phyloP scores from a whole-genome alignment of 257 asterid species.

The Verbena officinalis region DNA sequence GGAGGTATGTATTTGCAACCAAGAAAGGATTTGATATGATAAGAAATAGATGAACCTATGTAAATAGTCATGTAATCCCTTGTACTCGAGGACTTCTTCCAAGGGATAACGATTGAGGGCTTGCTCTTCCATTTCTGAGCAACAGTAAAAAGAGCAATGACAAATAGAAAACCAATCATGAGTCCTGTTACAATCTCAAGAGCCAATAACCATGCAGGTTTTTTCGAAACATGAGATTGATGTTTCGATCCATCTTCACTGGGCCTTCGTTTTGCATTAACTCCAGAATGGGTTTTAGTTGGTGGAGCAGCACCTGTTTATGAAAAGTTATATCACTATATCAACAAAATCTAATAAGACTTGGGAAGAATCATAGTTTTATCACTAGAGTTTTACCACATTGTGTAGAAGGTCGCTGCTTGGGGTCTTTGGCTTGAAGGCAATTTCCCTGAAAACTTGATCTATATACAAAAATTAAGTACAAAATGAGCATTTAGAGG shows the following conservation, averaged over 20 bases:
- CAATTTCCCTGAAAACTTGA: constrained; percentile 62
- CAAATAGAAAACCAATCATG: constrained; percentile 65
- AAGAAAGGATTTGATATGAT: constrained; percentile 3
- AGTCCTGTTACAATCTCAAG: constrained; percentile 79
- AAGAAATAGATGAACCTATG: constrained; percentile 56
- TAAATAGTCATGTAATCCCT: constrained; percentile 63
- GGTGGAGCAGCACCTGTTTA: constrained; percentile 46
- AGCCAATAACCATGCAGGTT: constrained; percentile 81
- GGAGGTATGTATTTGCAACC: no score
- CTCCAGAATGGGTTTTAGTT: constrained; percentile 45
- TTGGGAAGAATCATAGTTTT: background rate
- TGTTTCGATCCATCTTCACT: constrained; percentile 46
- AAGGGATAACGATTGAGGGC: constrained; percentile 74
- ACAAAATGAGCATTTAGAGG: background rate
- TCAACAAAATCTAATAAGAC: constrained; percentile 2
- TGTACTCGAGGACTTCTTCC: constrained; percentile 84
- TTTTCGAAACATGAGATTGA: constrained; percentile 52
- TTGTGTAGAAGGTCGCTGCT: constrained; percentile 53
- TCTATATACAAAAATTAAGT: constrained; percentile 34
- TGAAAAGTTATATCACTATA: constrained; percentile 8
- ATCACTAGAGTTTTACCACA: constrained; percentile 43
- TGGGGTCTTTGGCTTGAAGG: constrained; percentile 54
- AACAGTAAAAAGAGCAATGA: constrained; percentile 58
- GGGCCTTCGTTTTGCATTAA: constrained; percentile 46
- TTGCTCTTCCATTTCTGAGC: constrained; percentile 65